Evolutionary conservation across 163 green algal species (phyloP).

Genomic region (Chlorella variabilis): DNA sequence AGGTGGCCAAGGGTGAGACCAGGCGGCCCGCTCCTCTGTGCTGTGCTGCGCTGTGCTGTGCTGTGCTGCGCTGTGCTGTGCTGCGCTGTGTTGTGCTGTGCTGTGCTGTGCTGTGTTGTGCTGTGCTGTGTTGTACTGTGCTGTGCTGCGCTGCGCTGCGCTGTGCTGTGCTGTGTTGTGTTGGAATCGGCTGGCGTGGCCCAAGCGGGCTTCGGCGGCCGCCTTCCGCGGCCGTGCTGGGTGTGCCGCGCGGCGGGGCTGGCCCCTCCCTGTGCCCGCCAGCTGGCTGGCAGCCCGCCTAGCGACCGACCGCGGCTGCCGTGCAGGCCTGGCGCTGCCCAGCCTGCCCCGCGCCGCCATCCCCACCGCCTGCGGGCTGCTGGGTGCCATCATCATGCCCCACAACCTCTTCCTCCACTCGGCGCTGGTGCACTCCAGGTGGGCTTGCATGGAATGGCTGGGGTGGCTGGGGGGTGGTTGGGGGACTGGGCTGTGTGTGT

Average conservation of each 20-base stretch:
- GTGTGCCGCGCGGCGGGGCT: no score
- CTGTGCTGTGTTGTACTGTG: no score
- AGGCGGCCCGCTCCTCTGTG: background rate
- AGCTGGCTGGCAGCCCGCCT: no score
- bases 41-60: background rate
- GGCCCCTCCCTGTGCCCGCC: no score
- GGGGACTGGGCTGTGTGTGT: background rate
- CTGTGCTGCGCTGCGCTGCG: no score
- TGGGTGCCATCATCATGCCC: constrained; percentile 90
- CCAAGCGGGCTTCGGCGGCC: no score
- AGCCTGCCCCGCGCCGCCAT: constrained; percentile 45
- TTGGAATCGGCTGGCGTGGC: no score
- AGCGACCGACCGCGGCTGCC: background rate
- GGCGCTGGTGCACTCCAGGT: constrained; percentile 79
- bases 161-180: no score
- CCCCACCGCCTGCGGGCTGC: constrained; percentile 74
- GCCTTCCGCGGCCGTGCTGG: no score
- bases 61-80: no score
- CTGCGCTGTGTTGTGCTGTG: no score
- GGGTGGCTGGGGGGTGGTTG: background rate
- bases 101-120: no score
- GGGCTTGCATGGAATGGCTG: background rate
- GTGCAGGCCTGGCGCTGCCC: constrained; percentile 52
- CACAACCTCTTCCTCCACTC: constrained; percentile 96
- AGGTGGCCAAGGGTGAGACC: constrained; percentile 58